Base-by-base conservation (phyloP, 1,284 basidiomycete species). In the Entoloma clypeatum region DNA sequence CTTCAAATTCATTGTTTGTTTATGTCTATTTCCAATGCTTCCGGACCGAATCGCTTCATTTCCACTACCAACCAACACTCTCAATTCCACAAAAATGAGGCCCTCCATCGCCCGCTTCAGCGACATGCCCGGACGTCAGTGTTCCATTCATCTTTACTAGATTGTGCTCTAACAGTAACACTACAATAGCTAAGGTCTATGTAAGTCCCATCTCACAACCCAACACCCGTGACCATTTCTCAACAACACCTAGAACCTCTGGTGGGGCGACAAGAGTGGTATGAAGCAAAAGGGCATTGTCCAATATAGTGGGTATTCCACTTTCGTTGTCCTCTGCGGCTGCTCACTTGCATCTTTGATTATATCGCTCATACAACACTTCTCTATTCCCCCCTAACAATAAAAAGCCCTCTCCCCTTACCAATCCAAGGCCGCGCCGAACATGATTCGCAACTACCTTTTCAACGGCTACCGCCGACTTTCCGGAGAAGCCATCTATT, bases 391-490 rank as follows among this genome's bases (percentile, higher is more conserved):
- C 24, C 30, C 39, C 22, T 35, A 4, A 32, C 18, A 39, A 39
- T 42, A 39, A 32, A 7, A 42, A 95, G 92, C 77, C 51, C 57
- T 93, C 50, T 93, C 93, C 21, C 86, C 91, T 9, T 86, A 78
- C 71, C 79, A 83, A 59, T 79, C 88, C 56, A 80, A 80, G 49
- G 78, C 87, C 8, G 75, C 86, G 32, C 77, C 80, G 36, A 73
- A 87, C 48, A 77, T 83, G 54, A 62, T 94, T 60, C 71, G 75
- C 41, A 79, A 68, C 54, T 95, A 86, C 72, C 58, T 93, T 53
- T 90, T 93, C 76, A 92, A 93, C 67, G 92, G 91, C 34, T 86
- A 84, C 73, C 75, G 75, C 50, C 83, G 92, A 51, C 63, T 92
- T 35, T 77, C 82, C 41, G 69, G 69, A 27, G 87, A 94, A 59